Percentiles rank a stretch among this genome's conserved stretches.
Evolutionary conservation across 257 asterid species (phyloP).

Genomic region (Thymus quinquecostatus): DNA sequence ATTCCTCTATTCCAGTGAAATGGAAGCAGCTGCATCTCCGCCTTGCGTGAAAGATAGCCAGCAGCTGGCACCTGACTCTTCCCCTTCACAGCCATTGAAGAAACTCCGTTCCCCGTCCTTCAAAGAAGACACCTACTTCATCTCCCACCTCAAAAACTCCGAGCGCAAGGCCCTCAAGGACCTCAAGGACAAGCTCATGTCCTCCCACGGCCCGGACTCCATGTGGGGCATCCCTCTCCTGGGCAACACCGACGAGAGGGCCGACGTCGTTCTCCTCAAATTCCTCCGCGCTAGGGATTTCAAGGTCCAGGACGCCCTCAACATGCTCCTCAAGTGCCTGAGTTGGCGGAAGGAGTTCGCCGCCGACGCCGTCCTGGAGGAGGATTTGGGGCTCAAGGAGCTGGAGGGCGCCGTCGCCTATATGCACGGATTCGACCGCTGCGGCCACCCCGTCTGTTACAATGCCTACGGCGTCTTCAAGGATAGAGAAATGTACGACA

Average conservation of each 20-base stretch:
- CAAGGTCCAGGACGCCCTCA: conserved; percentile 54
- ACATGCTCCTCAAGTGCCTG: conserved; percentile 63
- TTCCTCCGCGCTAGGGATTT: conserved; percentile 94
- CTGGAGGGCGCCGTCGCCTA: conserved; percentile 80
- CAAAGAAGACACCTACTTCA: conserved; percentile 82
- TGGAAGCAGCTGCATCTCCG: conserved; percentile 55
- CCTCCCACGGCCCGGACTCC: conserved; percentile 43
- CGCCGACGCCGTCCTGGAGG: conserved; percentile 68
- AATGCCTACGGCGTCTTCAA: conserved; percentile 87
- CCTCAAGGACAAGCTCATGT: conserved; percentile 54
- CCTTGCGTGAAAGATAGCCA: conserved; percentile 15
- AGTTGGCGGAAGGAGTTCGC: conserved; percentile 71
- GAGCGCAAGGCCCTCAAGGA: conserved; percentile 71
- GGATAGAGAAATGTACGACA: conserved; percentile 69
- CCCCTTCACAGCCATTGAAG: conserved; percentile 41
- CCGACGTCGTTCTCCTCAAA: conserved; percentile 79
- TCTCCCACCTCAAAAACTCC: conserved; percentile 63
- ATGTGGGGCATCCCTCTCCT: conserved; percentile 77
- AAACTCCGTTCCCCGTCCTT: conserved; percentile 75
- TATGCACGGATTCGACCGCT: conserved; percentile 64
- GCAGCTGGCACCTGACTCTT: conserved; percentile 2
- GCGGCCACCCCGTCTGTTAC: conserved; percentile 85
- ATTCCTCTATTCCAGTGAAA: conserved; percentile 21
- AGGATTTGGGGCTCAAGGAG: conserved; percentile 81
- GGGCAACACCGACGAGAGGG: conserved; percentile 46